Percentiles rank a stretch among this genome's conserved stretches.
Evolutionary conservation across 805 yeast species (phyloP).

Genomic region (Candida corydali): DNA sequence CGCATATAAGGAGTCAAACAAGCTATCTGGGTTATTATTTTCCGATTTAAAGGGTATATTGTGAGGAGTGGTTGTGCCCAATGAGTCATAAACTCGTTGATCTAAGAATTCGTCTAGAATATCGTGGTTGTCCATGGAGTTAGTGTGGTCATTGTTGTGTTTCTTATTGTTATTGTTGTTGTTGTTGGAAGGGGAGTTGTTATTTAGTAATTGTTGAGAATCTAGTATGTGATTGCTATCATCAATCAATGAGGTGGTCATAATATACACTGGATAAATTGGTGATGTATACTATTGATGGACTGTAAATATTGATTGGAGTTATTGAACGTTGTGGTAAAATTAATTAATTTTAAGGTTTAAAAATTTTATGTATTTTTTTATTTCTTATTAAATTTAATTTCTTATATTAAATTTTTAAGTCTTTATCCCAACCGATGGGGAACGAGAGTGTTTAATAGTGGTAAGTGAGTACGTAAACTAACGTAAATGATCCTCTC

Average conservation of each 20-base stretch:
- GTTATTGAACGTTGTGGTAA: no score
- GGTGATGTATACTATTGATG: no score
- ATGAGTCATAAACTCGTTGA: constrained; percentile 44
- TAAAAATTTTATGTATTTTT: no score
- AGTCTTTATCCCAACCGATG: no score
- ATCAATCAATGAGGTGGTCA: constrained; percentile 4
- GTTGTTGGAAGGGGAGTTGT: not conserved
- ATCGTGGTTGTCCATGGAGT: constrained; percentile 23
- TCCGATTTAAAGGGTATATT: not conserved
- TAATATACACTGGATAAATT: no score
- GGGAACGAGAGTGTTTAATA: no score
- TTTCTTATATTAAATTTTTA: no score
- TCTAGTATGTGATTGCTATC: not conserved
- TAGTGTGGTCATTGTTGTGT: not conserved
- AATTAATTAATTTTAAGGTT: no score
- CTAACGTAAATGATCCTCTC: no score
- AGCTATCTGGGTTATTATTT: constrained; percentile 7
- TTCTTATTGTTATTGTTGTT: not conserved
- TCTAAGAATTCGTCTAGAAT: constrained; percentile 56
- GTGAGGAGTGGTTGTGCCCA: constrained; percentile 12
- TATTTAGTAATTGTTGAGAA: not conserved
- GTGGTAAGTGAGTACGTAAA: no score
- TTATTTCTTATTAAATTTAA: no score
- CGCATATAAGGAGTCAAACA: constrained; percentile 16
- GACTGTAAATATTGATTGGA: no score